These are phyloP conservation scores for Pigoraptor vietnamica DNA, from an alignment of 78 protist genomes.

Conservation along the genomic window DNA sequence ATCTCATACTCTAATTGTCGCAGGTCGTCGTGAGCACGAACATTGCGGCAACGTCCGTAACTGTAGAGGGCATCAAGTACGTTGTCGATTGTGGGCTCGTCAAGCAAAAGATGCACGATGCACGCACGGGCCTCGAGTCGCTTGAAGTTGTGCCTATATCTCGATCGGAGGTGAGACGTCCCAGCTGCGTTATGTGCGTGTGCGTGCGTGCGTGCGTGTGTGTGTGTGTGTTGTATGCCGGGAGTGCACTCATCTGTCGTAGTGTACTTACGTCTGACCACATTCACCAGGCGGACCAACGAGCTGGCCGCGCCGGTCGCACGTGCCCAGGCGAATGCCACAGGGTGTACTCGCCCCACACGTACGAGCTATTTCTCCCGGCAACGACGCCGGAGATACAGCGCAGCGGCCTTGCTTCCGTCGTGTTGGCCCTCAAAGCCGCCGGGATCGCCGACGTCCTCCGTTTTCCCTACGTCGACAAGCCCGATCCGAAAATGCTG, in stretches of 20 bases:
- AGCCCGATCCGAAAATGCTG: too few relatives aligned
- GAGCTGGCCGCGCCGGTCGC: constrained; percentile 34
- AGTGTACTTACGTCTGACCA: background rate
- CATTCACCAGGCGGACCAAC: constrained; percentile 17
- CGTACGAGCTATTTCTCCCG: background rate
- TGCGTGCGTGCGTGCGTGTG: too few relatives aligned
- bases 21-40: constrained; percentile 46
- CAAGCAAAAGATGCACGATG: constrained; percentile 28
- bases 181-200: too few relatives aligned
- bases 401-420: background rate
- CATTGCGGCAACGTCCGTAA: constrained; percentile 75
- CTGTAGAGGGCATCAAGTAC: constrained; percentile 44
- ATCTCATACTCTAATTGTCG: background rate
- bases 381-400: background rate
- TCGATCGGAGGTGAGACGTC: background rate
- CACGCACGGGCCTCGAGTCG: constrained; percentile 10
- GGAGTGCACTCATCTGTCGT: background rate
- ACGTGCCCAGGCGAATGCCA: constrained; percentile 9
- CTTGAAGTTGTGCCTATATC: constrained; percentile 16
- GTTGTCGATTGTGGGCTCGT: constrained; percentile 70
- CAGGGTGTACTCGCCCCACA: constrained; percentile 1
- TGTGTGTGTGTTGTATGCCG: too few relatives aligned
- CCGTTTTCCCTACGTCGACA: background rate
- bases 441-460: background rate
- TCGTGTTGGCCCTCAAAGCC: background rate